Evolutionary conservation across 2,329 filamentous ascomycete species (phyloP).

Genomic region (Phialophora verrucosa): DNA sequence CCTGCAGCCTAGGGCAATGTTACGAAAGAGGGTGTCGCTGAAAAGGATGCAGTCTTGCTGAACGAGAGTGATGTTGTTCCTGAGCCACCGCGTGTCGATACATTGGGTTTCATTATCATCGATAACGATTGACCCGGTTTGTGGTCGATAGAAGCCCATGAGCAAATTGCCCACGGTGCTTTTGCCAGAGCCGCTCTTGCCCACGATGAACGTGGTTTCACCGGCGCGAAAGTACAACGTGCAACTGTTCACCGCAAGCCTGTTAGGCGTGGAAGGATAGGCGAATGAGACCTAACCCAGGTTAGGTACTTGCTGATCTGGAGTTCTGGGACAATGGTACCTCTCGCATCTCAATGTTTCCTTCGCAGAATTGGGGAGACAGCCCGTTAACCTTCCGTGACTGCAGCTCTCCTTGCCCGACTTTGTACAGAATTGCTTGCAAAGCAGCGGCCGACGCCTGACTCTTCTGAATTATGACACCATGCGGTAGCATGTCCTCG

Average conservation of each 20-base stretch:
- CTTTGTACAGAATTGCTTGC: slow-evolving; percentile 51
- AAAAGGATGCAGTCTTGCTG: slow-evolving; percentile 85
- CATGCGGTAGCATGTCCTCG: slow-evolving; percentile 75
- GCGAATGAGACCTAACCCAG: slow-evolving; percentile 72
- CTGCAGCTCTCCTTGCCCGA: slow-evolving; percentile 38
- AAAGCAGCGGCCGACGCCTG: slow-evolving; percentile 73
- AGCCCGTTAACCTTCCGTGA: slow-evolving; percentile 40
- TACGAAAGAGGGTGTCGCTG: slow-evolving; percentile 76
- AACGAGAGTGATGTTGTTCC: slow-evolving; percentile 76
- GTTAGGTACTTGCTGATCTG: slow-evolving; percentile 24
- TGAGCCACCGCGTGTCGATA: slow-evolving; percentile 73
- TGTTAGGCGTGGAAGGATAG: slow-evolving; percentile 73
- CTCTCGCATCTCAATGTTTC: slow-evolving; percentile 71
- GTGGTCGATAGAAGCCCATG: slow-evolving; percentile 74
- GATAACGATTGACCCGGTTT: slow-evolving; percentile 68
- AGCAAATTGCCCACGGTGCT: slow-evolving; percentile 85
- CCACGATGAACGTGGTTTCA: slow-evolving; percentile 79
- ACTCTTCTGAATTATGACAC: slow-evolving; percentile 78
- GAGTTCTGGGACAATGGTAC: slow-evolving; percentile 54
- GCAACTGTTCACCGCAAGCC: slow-evolving; percentile 64
- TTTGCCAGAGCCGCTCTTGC: slow-evolving; percentile 88
- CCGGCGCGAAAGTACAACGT: slow-evolving; percentile 74
- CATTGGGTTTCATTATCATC: slow-evolving; percentile 68
- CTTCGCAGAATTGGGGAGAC: slow-evolving; percentile 58
- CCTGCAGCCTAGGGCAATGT: slow-evolving; percentile 73